Base-by-base conservation (phyloP, 78 protist species). In the Cavenderia fasciculata region DNA sequence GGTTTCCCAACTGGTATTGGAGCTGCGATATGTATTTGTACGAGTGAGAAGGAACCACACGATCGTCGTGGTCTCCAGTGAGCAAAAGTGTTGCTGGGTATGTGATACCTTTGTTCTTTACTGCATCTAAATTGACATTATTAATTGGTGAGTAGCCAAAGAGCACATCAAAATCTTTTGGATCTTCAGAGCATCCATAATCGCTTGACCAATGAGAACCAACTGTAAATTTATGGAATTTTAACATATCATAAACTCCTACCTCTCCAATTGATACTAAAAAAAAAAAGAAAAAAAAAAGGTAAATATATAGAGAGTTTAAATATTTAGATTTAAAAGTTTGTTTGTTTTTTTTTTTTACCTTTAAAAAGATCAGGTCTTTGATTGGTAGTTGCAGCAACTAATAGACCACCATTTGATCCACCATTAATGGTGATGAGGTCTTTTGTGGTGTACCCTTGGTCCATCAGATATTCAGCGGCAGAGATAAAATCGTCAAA, bases 51-150 rank as follows among this genome's bases (percentile, higher is more conserved):
- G 99, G 99, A 31, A 93, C 84, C 12, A 97, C 99, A 36, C 99
- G 93, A 87, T 97, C 99, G 59, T 97, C 99, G 85, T 96, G 98
- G 33, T 96, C 98, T 33, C 93, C 97, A 8, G 98, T 96, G 27
- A 36, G 11, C 19, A 95, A 38, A 23, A 97, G 71, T 11, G 84
- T 69, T 21, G 87, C 41, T 16, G 99, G 99, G 52, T 86, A 96
- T 2, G n/a, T n/a, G n/a, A n/a, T n/a, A n/a, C n/a, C n/a, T n/a
- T n/a, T n/a, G n/a, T n/a, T n/a, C 10, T 5, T n/a, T 23, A 0
- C 7, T 0, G 52, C 33, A 10, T 11, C 41, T 4, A 1, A 18
- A 11, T 31, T 19, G 23, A 96, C 49, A 72, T 95, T 96, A 78
- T 97, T 97, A 7, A 92, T 18, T 18, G 99, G 99, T 4, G 97